Base-by-base conservation (phyloP, 768 basidiomycete species). In the Tylopilus balloui region DNA sequence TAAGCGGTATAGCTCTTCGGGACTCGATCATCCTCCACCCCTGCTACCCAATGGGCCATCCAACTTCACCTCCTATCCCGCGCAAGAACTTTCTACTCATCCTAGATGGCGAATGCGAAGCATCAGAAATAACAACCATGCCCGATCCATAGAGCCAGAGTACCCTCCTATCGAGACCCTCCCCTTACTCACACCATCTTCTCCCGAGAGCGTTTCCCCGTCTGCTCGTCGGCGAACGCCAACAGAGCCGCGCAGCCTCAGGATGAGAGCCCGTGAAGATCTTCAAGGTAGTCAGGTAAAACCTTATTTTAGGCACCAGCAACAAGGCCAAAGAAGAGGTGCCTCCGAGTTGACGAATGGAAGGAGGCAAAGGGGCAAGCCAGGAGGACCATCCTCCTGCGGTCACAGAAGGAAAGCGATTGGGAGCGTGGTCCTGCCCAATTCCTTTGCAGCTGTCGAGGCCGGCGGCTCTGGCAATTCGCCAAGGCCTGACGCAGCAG, bases 131-230 rank as follows among this genome's bases (percentile, higher is more conserved):
- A 46, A 57, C 4, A 35, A 3, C 20, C 52, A 19, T 17, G 14
- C 24, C n/a, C 52, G 35, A 7, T 3, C 45, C 23, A 36, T 32
- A 14, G 54, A 60, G 23, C 36, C 45, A 11, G 55, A 54, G 9
- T 10, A 45, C 28, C 52, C 55, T 14, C 58, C 63, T 13, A 55
- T 58, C 0, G 61, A 55, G 39, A 52, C 48, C 4, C 51, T 65
- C 2, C 51, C 42, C 29, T 17, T 39, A 23, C 27, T 11, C 5
- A 46, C 50, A 10, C 49, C 48, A 12, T 44, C 59, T 20, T 44
- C 59, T 15, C 44, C 50, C 8, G 50, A 57, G 39, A 31, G 39
- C 7, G 14, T 13, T 31, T 50, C 56, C 4, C 3, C 47, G 0
- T 7, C 50, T 6, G 17, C 31, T 32, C 46, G 31, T 25, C 39